Evolutionary conservation across 2,329 filamentous ascomycete genomes (phyloP).

Genomic region (Talaromyces marneffei): DNA sequence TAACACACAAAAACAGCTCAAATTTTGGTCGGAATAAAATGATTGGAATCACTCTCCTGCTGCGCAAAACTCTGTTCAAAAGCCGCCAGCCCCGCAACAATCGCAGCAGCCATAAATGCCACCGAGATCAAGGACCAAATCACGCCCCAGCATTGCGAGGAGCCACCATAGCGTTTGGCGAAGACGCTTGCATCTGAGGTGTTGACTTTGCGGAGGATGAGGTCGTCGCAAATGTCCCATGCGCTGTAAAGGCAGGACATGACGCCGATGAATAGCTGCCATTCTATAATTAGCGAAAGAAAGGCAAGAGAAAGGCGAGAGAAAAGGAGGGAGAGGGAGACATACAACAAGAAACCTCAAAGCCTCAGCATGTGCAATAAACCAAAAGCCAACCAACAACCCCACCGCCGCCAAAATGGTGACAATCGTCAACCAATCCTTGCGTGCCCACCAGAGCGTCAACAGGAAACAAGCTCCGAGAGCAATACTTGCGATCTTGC

Average conservation of each 20-base stretch:
- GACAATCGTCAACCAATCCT: constrained; percentile 69
- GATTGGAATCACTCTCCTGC: constrained; percentile 62
- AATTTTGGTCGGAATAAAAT: constrained; percentile 50
- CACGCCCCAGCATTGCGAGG: constrained; percentile 73
- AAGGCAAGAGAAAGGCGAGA: not conserved
- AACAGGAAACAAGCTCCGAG: constrained; percentile 68
- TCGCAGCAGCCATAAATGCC: constrained; percentile 64
- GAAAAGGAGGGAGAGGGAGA: constrained; percentile 17
- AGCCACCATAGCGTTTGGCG: constrained; percentile 70
- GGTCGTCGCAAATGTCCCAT: constrained; percentile 80
- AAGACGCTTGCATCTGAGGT: constrained; percentile 74
- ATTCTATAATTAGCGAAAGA: constrained; percentile 9
- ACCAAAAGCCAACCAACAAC: constrained; percentile 69
- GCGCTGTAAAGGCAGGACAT: constrained; percentile 76
- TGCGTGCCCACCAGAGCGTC: constrained; percentile 76
- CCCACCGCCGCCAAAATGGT: constrained; percentile 67
- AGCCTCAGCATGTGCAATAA: constrained; percentile 69
- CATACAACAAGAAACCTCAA: constrained; percentile 64
- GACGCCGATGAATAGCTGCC: constrained; percentile 68
- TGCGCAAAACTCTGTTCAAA: constrained; percentile 65
- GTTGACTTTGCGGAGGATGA: constrained; percentile 75
- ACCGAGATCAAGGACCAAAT: constrained; percentile 71
- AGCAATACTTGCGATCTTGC: constrained; percentile 69
- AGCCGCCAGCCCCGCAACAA: constrained; percentile 69
- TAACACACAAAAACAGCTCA: not conserved